A percentile compares a stretch with the other conserved stretches of the same genome.
Evolutionary conservation across 805 yeast genomes (phyloP).

Genomic region (Spathaspora arborariae): DNA sequence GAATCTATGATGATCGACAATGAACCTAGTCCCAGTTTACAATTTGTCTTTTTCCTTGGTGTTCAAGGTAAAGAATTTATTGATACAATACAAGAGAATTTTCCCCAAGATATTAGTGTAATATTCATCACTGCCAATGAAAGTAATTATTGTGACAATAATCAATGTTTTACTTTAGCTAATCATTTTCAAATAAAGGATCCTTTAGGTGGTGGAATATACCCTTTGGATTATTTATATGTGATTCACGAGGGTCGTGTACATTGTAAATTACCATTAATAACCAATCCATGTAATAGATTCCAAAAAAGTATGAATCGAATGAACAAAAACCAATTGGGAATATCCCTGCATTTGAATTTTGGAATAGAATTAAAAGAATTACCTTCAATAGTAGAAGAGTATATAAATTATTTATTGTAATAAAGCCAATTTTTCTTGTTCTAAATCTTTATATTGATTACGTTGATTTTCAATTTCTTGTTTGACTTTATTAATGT

Average conservation of each 20-base stretch:
- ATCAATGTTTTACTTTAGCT: slow-evolving; percentile 19
- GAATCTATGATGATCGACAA: background rate
- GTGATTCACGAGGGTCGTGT: slow-evolving; percentile 11
- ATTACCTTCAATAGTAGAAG: slow-evolving; percentile 4
- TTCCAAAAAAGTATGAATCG: slow-evolving; percentile 1
- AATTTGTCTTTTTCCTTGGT: slow-evolving; percentile 24
- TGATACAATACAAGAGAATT: background rate
- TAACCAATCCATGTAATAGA: slow-evolving; percentile 1
- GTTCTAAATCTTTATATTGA: slow-evolving; percentile 38
- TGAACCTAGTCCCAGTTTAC: slow-evolving; percentile 3
- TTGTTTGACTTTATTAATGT: slow-evolving; percentile 33
- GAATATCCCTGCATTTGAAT: slow-evolving; percentile 5
- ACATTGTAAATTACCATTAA: slow-evolving; percentile 7
- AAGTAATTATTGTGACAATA: slow-evolving; percentile 5
- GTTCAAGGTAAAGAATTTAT: slow-evolving; percentile 31
- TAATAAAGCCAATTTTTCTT: slow-evolving; percentile 35
- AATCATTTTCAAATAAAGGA: slow-evolving; percentile 23
- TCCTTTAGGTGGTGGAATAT: slow-evolving; percentile 36
- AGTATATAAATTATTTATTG: slow-evolving; percentile 17
- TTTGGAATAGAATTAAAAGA: slow-evolving; percentile 7
- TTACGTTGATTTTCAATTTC: slow-evolving; percentile 40
- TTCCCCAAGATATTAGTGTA: background rate
- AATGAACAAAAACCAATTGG: background rate
- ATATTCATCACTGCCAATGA: slow-evolving; percentile 8
- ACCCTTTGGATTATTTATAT: slow-evolving; percentile 28